Conservation (phyloP, 225 moss, liverwort and hornwort species). For the Marchantia polymorpha region DNA sequence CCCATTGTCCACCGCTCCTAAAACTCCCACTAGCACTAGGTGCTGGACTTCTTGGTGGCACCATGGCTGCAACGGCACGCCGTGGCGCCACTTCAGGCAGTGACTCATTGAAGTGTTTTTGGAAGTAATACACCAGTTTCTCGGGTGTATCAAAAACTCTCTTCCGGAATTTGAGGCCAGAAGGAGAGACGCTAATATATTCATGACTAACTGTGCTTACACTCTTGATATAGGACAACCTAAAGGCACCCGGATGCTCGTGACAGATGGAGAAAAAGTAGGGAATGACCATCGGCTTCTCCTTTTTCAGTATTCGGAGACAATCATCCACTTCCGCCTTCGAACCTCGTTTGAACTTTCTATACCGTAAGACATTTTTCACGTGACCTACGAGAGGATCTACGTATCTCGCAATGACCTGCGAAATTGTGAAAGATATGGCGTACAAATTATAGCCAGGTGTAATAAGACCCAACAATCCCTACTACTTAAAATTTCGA, state of each 20-base stretch:
- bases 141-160: slow-evolving; percentile 79
- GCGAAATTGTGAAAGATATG: slow-evolving; percentile 4
- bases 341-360: slow-evolving; percentile 87
- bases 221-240: slow-evolving; percentile 86
- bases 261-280: slow-evolving; percentile 88
- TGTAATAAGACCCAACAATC: neutral
- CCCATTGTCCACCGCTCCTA: slow-evolving; percentile 63
- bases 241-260: slow-evolving; percentile 93
- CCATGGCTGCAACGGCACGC: slow-evolving; percentile 85
- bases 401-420: slow-evolving; percentile 92
- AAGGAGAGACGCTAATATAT: slow-evolving; percentile 79
- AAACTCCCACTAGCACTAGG: slow-evolving; percentile 54
- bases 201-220: slow-evolving; percentile 75
- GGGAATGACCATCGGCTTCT: slow-evolving; percentile 80
- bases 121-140: slow-evolving; percentile 85
- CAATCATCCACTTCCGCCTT: slow-evolving; percentile 84
- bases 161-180: slow-evolving; percentile 86
- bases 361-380: slow-evolving; percentile 76
- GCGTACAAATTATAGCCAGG: neutral
- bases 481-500: neutral
- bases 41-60: slow-evolving; percentile 85
- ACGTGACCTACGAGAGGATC: slow-evolving; percentile 76
- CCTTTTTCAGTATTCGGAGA: slow-evolving; percentile 63
- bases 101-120: slow-evolving; percentile 89
- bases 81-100: slow-evolving; percentile 72